Evolutionary conservation across 257 asterid species (phyloP).

Genomic region (Parsonsia alboflavescens): DNA sequence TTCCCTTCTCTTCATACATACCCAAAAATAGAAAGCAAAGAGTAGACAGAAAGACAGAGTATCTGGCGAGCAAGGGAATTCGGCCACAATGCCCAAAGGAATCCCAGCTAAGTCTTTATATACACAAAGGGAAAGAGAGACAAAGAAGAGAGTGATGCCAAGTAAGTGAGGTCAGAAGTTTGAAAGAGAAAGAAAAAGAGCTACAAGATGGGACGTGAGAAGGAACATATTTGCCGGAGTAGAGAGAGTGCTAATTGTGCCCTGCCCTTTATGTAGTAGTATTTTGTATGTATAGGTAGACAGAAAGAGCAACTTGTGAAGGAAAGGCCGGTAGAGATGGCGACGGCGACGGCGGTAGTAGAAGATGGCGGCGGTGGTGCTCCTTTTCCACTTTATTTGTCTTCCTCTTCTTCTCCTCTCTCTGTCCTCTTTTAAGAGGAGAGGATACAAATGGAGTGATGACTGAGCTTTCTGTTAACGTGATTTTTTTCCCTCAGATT

Average conservation of each 20-base stretch:
- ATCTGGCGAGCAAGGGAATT: background rate
- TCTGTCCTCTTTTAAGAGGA: constrained; percentile 4
- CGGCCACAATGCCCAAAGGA: background rate
- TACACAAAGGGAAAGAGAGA: background rate
- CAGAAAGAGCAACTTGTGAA: background rate
- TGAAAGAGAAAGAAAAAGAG: background rate
- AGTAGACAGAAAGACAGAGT: background rate
- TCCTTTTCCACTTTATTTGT: background rate
- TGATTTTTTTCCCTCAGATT: constrained; percentile 10
- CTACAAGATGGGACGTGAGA: constrained; percentile 12
- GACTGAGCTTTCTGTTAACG: background rate
- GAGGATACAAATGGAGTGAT: background rate
- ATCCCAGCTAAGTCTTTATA: background rate
- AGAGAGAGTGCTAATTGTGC: background rate
- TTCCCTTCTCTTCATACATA: background rate
- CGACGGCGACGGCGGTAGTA: background rate
- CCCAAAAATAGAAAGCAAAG: background rate
- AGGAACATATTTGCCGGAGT: background rate
- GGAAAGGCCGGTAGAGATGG: background rate
- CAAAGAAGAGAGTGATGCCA: background rate
- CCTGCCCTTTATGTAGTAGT: background rate
- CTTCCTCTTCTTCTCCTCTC: background rate
- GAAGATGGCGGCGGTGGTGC: background rate
- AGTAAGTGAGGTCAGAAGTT: background rate
- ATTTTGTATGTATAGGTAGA: background rate